phyloP scores from a whole-genome alignment of 768 basidiomycete genomes.

The Lactarius tabidus region DNA sequence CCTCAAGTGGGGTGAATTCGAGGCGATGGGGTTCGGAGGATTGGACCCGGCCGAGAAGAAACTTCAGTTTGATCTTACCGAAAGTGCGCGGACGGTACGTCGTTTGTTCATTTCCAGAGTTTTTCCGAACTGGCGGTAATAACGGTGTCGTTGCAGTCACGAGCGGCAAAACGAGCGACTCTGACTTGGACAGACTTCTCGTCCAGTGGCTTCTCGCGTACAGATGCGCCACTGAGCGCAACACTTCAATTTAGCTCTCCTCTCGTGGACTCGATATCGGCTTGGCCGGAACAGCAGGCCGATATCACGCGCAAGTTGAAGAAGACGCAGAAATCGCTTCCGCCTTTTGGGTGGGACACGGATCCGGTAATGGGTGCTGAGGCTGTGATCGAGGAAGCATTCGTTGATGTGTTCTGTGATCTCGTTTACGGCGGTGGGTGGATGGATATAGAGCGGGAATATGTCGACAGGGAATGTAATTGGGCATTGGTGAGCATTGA shows the following conservation, averaged over 20 bases:
- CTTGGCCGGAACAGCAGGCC: constrained; percentile 71
- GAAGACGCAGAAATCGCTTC: constrained; percentile 76
- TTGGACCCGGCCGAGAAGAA: constrained; percentile 55
- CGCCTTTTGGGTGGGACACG: constrained; percentile 91
- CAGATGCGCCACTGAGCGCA: constrained; percentile 67
- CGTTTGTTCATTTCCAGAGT: background rate
- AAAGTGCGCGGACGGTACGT: constrained; percentile 70
- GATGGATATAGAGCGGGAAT: constrained; percentile 76
- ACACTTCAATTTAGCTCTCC: constrained; percentile 76
- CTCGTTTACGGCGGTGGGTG: constrained; percentile 80
- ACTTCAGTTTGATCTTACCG: constrained; percentile 89
- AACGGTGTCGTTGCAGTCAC: background rate
- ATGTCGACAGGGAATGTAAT: constrained; percentile 79
- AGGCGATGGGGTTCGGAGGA: constrained; percentile 72
- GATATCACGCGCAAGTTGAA: constrained; percentile 76
- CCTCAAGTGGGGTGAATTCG: constrained; percentile 90
- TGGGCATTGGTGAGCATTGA: constrained; percentile 79
- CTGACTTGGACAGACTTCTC: constrained; percentile 92
- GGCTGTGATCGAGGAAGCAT: constrained; percentile 85
- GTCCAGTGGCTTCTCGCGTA: constrained; percentile 72
- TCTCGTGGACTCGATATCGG: constrained; percentile 51
- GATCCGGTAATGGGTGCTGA: constrained; percentile 73
- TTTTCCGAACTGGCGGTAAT: too few relatives aligned
- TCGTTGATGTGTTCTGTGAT: constrained; percentile 83
- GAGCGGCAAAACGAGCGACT: constrained; percentile 70